Evolutionary conservation across 2,329 filamentous ascomycete genomes (phyloP), one percentile per base, ranked within the genome.

Genomic region (Colletotrichum caudatum): DNA sequence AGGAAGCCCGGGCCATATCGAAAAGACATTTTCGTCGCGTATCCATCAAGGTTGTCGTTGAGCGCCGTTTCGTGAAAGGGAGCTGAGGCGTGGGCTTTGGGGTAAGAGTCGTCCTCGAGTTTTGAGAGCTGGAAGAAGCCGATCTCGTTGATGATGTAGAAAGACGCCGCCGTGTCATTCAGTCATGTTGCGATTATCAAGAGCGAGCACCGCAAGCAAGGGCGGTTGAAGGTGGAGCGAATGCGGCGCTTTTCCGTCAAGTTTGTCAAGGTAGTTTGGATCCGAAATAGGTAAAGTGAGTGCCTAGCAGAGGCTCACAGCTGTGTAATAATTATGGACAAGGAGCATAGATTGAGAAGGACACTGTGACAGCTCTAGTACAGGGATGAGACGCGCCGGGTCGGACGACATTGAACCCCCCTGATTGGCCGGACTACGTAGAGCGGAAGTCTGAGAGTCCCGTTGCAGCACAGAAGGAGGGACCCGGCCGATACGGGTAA

Each of bases 11-110:
- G 67, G 33, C 66, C 67, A 41, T 66, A 61, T 56, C 64, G 48
- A 53, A 61, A 63, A 51, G 65, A 60, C 69, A 74, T 73, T 29
- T 41, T 66, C 59, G 41, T 66, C 48, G 63, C 69, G 54, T 37
- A 64, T 64, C 70, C 72, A 74, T 74, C 70, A 73, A 66, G 70
- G 71, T 71, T 37, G 44, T 58, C 18, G 20, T 44, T 56, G 60
- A 51, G 29, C 46, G n/a, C n/a, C 23, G 53, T 8, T 53, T 39
- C 26, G 33, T 44, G 23, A 57, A 29, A 57, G 35, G 20, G 29
- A 46, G 51, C 26, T 46, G 48, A 26, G 18, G 9, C 18, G 12
- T 26, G n/a, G n/a, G 23, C 39, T 26, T 3, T 12, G 48, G n/a
- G 58, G 35, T 33, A 48, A 48, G 39, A 37, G 41, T 62, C 41